Evolutionary conservation across 2,329 filamentous ascomycete genomes (phyloP).

Genomic region (Fusarium duplospermum): DNA sequence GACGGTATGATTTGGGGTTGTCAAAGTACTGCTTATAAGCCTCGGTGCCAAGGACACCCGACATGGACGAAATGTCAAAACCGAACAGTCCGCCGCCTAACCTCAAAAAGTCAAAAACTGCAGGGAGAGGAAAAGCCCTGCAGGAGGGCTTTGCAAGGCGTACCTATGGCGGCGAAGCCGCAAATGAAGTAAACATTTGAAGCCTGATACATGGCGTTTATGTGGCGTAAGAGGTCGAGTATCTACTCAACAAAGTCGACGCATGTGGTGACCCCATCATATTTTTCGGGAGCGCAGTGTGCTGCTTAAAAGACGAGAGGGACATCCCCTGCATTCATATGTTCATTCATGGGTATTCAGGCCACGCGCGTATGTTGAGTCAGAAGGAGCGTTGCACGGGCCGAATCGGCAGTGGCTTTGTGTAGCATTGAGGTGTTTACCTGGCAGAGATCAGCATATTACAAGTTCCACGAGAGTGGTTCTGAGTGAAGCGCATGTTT

Average conservation of each 20-base stretch:
- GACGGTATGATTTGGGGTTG: constrained; percentile 66
- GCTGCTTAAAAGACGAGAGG: not conserved
- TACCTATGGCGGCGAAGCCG: constrained; percentile 71
- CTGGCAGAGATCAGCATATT: not conserved
- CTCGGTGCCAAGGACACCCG: constrained; percentile 72
- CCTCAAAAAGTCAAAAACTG: not conserved
- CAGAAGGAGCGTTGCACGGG: not conserved
- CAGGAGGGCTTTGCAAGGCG: not conserved
- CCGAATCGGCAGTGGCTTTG: not conserved
- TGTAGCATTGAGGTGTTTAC: not conserved
- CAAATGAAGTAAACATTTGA: constrained; percentile 71
- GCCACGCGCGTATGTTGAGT: not conserved
- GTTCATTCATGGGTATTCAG: not conserved
- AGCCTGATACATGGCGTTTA: constrained; percentile 53
- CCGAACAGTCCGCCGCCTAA: constrained; percentile 77
- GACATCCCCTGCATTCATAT: not conserved
- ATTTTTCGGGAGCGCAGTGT: not conserved
- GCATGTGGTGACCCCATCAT: not conserved
- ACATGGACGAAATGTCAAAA: constrained; percentile 84
- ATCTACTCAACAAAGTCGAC: not conserved
- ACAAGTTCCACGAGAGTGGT: not conserved
- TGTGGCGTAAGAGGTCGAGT: not conserved
- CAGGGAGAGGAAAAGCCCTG: not conserved
- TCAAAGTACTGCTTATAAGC: constrained; percentile 80
- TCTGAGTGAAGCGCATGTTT: not conserved